Evolutionary conservation across 192 early-diverging fungal genomes (phyloP), one percentile per base, ranked within the genome.

Genomic region (Entomortierella chlamydospora): DNA sequence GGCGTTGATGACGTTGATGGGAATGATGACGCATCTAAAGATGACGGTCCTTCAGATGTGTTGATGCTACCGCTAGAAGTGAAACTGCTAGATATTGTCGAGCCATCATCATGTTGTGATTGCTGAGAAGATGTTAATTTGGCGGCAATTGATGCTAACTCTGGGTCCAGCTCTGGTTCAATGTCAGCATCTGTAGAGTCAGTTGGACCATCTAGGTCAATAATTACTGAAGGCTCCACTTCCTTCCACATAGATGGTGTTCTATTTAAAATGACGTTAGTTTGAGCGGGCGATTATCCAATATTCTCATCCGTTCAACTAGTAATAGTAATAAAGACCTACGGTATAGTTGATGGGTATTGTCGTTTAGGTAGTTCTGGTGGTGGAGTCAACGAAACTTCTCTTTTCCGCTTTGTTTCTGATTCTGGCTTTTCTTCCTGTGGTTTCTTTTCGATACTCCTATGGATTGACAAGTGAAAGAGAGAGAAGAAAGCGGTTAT

Each of bases 331-430:
- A 47, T 12, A 47, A 47, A 47, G 18, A 39, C 55, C 23, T 68
- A 71, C 52, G 56, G 49, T 28, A 29, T 30, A 6, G 22, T 29
- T 12, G 17, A 28, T 51, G 43, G 51, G 28, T 28, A 34, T 18
- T 30, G 52, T 47, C 49, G 37, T 12, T 15, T 53, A 9, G 61
- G 72, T 25, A 41, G 30, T 45, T 63, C 67, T 59, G 85, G 86
- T 33, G 86, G 86, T 20, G 86, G 86, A 29, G 86, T 87, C 26
- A 87, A 59, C 18, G 86, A 87, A 9, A 84, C 31, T 42, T 85
- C 83, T 4, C 86, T 82, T 49, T 69, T 68, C 55, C 59, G 58
- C 30, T 72, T 81, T 31, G 55, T 18, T 41, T 58, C 64, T 28
- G 42, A 52, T 20, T 50, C 41, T 13, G 25, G 31, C 10, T 64